Conservation (phyloP, 495 filamentous ascomycete species). For the Daldinia decipiens region DNA sequence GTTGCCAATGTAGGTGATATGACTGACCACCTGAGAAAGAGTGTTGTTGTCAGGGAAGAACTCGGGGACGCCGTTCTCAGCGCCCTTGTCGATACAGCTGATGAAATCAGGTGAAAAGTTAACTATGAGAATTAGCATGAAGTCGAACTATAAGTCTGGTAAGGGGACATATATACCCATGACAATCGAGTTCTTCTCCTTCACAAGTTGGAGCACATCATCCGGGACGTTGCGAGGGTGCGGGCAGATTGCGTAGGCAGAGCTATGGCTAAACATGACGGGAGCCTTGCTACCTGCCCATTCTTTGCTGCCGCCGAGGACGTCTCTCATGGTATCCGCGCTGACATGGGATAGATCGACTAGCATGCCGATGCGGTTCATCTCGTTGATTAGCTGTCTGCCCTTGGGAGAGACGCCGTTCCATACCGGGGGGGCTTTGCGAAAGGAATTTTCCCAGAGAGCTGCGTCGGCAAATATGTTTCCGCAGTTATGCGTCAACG, state of each 20-base stretch:
- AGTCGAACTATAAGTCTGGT: neutral
- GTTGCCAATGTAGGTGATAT: constrained; percentile 75
- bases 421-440: constrained; percentile 63
- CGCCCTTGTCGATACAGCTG: constrained; percentile 66
- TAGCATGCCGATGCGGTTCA: constrained; percentile 84
- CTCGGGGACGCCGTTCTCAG: constrained; percentile 68
- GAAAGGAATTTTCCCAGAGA: constrained; percentile 59
- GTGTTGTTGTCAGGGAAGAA: constrained; percentile 74
- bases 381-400: constrained; percentile 72
- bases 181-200: constrained; percentile 68
- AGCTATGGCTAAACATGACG: constrained; percentile 78
- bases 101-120: constrained; percentile 85
- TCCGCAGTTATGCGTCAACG: constrained; percentile 93
- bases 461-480: constrained; percentile 91
- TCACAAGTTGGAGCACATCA: constrained; percentile 71
- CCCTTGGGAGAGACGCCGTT: constrained; percentile 76
- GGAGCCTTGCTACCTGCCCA: constrained; percentile 69
- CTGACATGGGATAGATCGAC: constrained; percentile 77
- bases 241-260: constrained; percentile 71
- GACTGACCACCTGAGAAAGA: constrained; percentile 77
- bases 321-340: constrained; percentile 75
- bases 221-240: constrained; percentile 80
- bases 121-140: constrained; percentile 36
- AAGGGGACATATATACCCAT: constrained; percentile 62
- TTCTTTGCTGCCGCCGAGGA: constrained; percentile 61